A percentile compares a stretch with the other conserved stretches of the same genome.
phyloP scores from a whole-genome alignment of 169 alveolate species.

The Plasmodium gaboni region DNA sequence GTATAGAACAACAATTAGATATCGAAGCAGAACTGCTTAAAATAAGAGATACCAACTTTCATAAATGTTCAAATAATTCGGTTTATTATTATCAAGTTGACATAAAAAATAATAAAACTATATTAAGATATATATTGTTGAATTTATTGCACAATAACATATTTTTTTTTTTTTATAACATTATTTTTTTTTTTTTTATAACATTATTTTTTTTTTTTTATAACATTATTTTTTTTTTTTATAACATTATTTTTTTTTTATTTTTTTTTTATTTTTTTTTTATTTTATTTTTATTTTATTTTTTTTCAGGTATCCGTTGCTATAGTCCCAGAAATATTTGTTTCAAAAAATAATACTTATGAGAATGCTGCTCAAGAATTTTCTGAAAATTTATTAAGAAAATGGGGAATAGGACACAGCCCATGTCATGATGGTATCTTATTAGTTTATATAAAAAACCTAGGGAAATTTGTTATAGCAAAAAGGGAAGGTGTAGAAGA shows the following conservation, averaged over 20 bases:
- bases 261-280: no score
- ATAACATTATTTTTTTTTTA: no score
- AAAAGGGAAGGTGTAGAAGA: conserved; percentile 77
- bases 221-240: no score
- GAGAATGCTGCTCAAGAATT: conserved; percentile 43
- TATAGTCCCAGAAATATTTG: conserved; percentile 37
- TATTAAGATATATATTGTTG: neutral
- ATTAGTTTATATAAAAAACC: conserved; percentile 56
- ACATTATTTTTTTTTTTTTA: no score
- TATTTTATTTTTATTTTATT: neutral
- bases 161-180: no score
- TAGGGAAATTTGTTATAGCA: conserved; percentile 44
- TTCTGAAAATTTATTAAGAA: conserved; percentile 49
- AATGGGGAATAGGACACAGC: conserved; percentile 77
- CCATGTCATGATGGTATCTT: conserved; percentile 75
- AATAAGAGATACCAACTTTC: conserved; percentile 68
- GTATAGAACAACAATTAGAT: conserved; percentile 43
- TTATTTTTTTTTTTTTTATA: no score
- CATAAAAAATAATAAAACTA: neutral
- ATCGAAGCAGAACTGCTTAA: conserved; percentile 58
- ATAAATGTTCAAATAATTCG: conserved; percentile 38
- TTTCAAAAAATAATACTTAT: conserved; percentile 28
- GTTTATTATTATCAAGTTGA: conserved; percentile 54
- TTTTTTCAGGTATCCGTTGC: conserved; percentile 56
- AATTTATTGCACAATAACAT: no score